Percentiles rank a stretch among this genome's conserved stretches.
Conservation (phyloP, 768 basidiomycete species). For the Collybiopsis luxurians region DNA sequence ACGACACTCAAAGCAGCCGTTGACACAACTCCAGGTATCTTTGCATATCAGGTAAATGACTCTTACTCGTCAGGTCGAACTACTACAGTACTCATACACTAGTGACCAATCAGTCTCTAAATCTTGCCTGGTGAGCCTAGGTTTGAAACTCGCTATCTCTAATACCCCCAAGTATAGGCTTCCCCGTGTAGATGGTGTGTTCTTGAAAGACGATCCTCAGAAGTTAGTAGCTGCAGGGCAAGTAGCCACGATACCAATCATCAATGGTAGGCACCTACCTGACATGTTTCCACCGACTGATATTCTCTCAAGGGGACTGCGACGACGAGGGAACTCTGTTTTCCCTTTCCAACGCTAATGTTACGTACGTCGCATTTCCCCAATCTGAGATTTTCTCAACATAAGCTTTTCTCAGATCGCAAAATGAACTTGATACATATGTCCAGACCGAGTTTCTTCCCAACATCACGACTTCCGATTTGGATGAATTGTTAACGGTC, state of each 20-base stretch:
- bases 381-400: neutral
- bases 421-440: slow-evolving; percentile 16
- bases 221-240: slow-evolving; percentile 38
- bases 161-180: slow-evolving; percentile 14
- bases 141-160: too few species aligned
- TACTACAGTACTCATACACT: neutral
- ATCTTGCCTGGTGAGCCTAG: slow-evolving; percentile 30
- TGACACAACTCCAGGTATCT: slow-evolving; percentile 38
- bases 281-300: neutral
- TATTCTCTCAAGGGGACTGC: slow-evolving; percentile 34
- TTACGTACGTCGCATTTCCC: slow-evolving; percentile 36
- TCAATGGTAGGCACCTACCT: slow-evolving; percentile 32
- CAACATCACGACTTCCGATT: neutral
- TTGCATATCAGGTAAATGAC: slow-evolving; percentile 37
- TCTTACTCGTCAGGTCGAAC: neutral
- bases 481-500: slow-evolving; percentile 11
- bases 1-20: slow-evolving; percentile 38
- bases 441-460: slow-evolving; percentile 15
- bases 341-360: slow-evolving; percentile 41
- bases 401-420: slow-evolving; percentile 12
- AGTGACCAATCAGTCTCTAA: slow-evolving; percentile 31
- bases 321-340: slow-evolving; percentile 63
- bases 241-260: slow-evolving; percentile 47
- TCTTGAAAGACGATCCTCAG: slow-evolving; percentile 43
- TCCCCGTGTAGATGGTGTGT: slow-evolving; percentile 49